phyloP scores from a whole-genome alignment of 1,284 basidiomycete genomes.

The Apiotrichum gamsii region DNA sequence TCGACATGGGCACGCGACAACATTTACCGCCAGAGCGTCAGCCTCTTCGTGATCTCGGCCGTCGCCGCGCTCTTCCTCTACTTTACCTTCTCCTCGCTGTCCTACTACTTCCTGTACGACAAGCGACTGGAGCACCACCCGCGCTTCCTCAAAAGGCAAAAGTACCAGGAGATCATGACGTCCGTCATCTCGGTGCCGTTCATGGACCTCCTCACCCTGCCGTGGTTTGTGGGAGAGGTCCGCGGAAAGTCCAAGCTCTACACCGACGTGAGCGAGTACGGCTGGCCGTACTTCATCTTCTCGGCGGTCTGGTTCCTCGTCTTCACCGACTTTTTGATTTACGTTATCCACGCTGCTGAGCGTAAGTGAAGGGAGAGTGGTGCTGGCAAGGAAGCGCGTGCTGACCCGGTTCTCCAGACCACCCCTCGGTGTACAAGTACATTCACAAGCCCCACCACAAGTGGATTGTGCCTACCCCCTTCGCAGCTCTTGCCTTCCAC shows the following conservation, averaged over 20 bases:
- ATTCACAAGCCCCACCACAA: constrained; percentile 97
- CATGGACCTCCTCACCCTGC: constrained; percentile 76
- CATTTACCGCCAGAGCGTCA: constrained; percentile 69
- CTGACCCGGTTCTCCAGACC: too few species aligned
- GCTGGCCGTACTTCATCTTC: constrained; percentile 45
- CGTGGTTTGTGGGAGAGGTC: constrained; percentile 91
- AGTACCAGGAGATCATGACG: constrained; percentile 70
- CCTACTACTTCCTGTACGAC: constrained; percentile 87
- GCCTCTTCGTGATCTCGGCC: constrained; percentile 68
- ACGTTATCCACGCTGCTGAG: constrained; percentile 89
- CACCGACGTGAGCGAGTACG: constrained; percentile 61
- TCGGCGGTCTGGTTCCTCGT: constrained; percentile 62
- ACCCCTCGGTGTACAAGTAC: constrained; percentile 79
- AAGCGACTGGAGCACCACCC: constrained; percentile 95
- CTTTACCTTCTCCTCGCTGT: constrained; percentile 75
- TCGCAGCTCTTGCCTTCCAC: constrained; percentile 95
- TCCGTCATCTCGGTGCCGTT: constrained; percentile 72
- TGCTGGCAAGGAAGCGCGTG: constrained; percentile 41
- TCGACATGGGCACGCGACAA: constrained; percentile 58
- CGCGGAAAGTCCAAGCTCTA: constrained; percentile 79
- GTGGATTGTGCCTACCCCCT: constrained; percentile 97
- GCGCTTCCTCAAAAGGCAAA: constrained; percentile 78
- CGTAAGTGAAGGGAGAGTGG: not conserved
- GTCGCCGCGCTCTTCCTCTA: constrained; percentile 76
- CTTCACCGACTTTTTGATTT: constrained; percentile 88